Conservation (phyloP, 129 eudicot species). For the Oenanthe sinensis region DNA sequence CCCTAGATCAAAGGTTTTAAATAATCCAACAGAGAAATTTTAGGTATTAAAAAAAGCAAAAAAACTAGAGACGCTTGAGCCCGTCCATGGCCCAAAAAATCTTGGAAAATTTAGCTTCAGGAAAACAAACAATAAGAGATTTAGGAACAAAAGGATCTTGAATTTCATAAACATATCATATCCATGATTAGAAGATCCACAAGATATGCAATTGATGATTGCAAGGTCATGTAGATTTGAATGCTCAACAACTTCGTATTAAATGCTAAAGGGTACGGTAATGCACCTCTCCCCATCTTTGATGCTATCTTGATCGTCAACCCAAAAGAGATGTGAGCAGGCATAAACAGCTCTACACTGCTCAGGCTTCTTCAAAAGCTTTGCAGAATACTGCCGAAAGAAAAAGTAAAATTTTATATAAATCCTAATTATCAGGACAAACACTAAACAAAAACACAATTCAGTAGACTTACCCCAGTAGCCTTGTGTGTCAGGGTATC, state of each 20-base stretch:
- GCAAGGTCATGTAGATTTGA: background rate
- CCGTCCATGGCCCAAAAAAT: background rate
- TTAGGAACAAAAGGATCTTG: background rate
- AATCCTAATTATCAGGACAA: background rate
- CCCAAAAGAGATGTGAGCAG: conserved; percentile 97
- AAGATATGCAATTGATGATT: background rate
- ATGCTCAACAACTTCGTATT: background rate
- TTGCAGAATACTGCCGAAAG: conserved; percentile 70
- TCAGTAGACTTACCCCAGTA: conserved; percentile 69
- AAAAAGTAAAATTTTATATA: background rate
- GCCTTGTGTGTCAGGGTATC: conserved; percentile 98
- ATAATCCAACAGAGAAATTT: conserved; percentile 1
- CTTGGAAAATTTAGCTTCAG: background rate
- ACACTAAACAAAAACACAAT: background rate
- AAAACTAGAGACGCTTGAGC: background rate
- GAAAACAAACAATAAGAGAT: background rate
- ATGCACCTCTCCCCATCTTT: conserved; percentile 93
- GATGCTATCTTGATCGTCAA: conserved; percentile 69
- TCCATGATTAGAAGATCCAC: background rate
- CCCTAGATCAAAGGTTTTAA: conserved; percentile 42
- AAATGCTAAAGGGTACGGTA: background rate
- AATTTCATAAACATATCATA: background rate
- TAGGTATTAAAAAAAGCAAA: background rate
- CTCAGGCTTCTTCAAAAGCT: conserved; percentile 96
- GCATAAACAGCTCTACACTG: conserved; percentile 99